Base-by-base conservation (phyloP, 1,139 yeast species). In the Hansenula sp. region DNA sequence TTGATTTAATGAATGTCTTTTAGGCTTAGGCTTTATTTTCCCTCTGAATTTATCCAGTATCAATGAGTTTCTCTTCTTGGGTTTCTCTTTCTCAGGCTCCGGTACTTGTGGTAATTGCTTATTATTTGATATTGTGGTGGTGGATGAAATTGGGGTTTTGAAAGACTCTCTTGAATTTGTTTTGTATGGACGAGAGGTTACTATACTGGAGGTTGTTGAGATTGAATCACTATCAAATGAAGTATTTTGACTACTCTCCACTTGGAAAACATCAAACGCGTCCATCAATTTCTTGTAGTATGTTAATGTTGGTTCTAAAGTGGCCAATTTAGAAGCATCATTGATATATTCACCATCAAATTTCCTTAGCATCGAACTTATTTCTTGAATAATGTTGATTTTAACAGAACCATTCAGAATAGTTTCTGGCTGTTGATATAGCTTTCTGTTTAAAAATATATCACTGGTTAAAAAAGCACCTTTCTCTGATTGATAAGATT, bases 371-470 rank as follows among this genome's bases (percentile, higher is more conserved):
- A 45, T 41, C 11, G 38, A 44, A n/a, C 41, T 47, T 5, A 47
- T 40, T 28, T 49, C 54, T 24, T 46, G 50, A 4, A 51, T 47
- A 12, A 51, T 46, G 21, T 41, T 51, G 19, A 46, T 45, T 17
- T 51, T 51, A 8, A 49, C 52, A 2, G 46, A 40, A 1, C 52
- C 52, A 34, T 49, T 46, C 4, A 18, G 27, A 0, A 50, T 38
- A 2, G 45, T 42, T 16, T 42, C 46, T n/a, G 36, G 32, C n/a
- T 29, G 43, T 10, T 38, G 31, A 28, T 44, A 49, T 2, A 50
- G 41, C 4, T 37, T 25, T n/a, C 38, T 40, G 17, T 41, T 44
- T 2, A 50, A 18, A 18, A 42, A 46, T 2, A 50, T 19, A 2
- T 36, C 19, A 9, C 39, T 30, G 3, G 44, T 41, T 2, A 50